These are phyloP conservation scores for Colletotrichum paranaense DNA, from an alignment of 2,329 filamentous ascomycete species.

Conservation along the genomic window DNA sequence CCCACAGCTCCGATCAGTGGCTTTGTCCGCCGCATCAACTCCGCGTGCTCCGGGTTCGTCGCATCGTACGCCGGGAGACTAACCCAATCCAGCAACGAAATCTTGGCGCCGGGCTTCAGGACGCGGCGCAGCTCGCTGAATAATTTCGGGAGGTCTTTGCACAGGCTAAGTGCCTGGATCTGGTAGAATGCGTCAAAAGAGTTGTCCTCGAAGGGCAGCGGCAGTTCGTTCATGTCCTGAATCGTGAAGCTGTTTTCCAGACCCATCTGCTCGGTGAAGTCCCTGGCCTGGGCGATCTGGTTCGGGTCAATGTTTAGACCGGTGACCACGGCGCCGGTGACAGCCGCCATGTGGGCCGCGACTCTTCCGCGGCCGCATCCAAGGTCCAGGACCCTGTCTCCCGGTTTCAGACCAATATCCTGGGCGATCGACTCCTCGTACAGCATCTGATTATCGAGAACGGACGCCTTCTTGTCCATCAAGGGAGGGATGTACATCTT, in stretches of 20 bases:
- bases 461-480: slow-evolving; percentile 61
- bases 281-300: slow-evolving; percentile 58
- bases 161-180: slow-evolving; percentile 68
- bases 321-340: slow-evolving; percentile 58
- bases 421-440: slow-evolving; percentile 62
- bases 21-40: slow-evolving; percentile 65
- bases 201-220: slow-evolving; percentile 60
- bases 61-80: slow-evolving; percentile 61
- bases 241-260: slow-evolving; percentile 60
- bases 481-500: slow-evolving; percentile 69
- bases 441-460: slow-evolving; percentile 63
- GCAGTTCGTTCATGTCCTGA: slow-evolving; percentile 63
- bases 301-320: slow-evolving; percentile 67
- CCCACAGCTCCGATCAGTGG: slow-evolving; percentile 66
- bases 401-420: slow-evolving; percentile 56
- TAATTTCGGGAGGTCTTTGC: slow-evolving; percentile 58
- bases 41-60: slow-evolving; percentile 56
- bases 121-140: slow-evolving; percentile 62
- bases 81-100: slow-evolving; percentile 65
- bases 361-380: slow-evolving; percentile 65
- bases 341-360: slow-evolving; percentile 63
- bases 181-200: slow-evolving; percentile 65
- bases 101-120: slow-evolving; percentile 60
- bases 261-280: slow-evolving; percentile 55
- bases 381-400: slow-evolving; percentile 61